Conservation (phyloP, 2,329 filamentous ascomycete genomes). For the Hysterium pulicare region DNA sequence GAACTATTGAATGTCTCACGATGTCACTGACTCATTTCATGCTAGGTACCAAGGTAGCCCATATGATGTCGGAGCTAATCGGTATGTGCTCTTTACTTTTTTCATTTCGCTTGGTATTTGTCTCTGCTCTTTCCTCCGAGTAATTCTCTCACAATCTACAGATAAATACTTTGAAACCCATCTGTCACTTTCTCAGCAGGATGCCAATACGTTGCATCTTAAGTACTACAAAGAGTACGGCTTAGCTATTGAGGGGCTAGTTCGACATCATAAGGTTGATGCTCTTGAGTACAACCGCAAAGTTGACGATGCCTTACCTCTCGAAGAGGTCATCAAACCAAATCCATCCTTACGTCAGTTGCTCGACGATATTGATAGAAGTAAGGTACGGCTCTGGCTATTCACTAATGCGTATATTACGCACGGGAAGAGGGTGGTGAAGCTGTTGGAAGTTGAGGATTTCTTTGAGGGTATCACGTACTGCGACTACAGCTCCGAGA, state of each 20-base stretch:
- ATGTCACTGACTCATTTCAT: constrained; percentile 14
- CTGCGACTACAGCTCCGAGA: constrained; percentile 76
- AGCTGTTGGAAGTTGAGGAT: constrained; percentile 76
- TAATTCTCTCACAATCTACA: constrained; percentile 17
- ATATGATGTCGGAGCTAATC: constrained; percentile 85
- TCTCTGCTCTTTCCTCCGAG: constrained; percentile 16
- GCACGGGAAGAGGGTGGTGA: constrained; percentile 79
- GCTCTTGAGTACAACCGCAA: constrained; percentile 90
- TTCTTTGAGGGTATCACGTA: constrained; percentile 93
- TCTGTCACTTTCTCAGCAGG: constrained; percentile 68
- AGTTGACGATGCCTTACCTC: constrained; percentile 89
- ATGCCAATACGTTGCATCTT: constrained; percentile 80
- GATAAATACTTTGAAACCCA: constrained; percentile 64
- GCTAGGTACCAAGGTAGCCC: constrained; percentile 73
- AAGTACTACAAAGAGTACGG: constrained; percentile 97
- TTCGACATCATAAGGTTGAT: constrained; percentile 91
- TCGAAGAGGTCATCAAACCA: constrained; percentile 79
- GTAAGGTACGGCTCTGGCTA: constrained; percentile 85
- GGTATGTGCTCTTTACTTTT: constrained; percentile 23
- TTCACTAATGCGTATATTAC: constrained; percentile 95
- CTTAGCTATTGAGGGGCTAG: constrained; percentile 92
- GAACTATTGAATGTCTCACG: not conserved
- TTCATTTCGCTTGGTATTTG: constrained; percentile 56
- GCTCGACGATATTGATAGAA: constrained; percentile 76
- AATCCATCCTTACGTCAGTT: constrained; percentile 70